Base-by-base conservation (phyloP, 2,329 filamentous ascomycete genomes). In the Pleurostoma richardsiae region DNA sequence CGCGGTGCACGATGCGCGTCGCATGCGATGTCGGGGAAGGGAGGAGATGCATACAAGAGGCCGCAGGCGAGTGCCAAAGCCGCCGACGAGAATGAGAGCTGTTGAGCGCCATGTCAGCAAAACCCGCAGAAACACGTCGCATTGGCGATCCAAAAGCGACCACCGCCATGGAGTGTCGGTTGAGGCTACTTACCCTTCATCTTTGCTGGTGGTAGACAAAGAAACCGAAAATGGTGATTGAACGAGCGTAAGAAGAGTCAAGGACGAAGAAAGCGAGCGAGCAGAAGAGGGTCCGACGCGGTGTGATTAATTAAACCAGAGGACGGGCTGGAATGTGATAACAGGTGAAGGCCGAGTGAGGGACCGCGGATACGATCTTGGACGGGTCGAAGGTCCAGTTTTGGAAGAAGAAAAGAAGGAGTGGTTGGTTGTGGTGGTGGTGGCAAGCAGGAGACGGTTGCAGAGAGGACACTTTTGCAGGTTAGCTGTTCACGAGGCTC, bases 81-180 rank as follows among this genome's bases (percentile, higher is more conserved):
- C 94, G 76, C 94, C 94, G 72, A 97, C 94, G 67, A 97, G 91
- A 86, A 96, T 96, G 67, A 96, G 86, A 75, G 91, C 90, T 96
- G 64, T 46, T 40, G 42, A 41, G 11, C 38, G 45, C 31, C 39
- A 46, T 36, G 53, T 59, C 45, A 65, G 56, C 47, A 45, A 30
- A 29, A 36, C 5, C 31, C 19, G 19, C 19, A 19, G 19, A 19
- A 19, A 19, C 19, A 19, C 19, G 19, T 19, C 19, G 19, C 19
- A 19, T 19, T 19, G 19, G 19, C 19, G 19, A 19, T 19, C 19
- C 19, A 19, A 19, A 19, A 19, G 19, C 19, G 19, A 19, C 19
- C 19, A 19, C 19, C 19, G 19, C 19, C 19, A 19, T 2, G 19
- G 19, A 19, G 33, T 29, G 29, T 29, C 28, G n/a, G 42, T 29